Evolutionary conservation across 2,329 filamentous ascomycete species (phyloP), one percentile per base, ranked within the genome.

Genomic region (Colletotrichum kahawae): DNA sequence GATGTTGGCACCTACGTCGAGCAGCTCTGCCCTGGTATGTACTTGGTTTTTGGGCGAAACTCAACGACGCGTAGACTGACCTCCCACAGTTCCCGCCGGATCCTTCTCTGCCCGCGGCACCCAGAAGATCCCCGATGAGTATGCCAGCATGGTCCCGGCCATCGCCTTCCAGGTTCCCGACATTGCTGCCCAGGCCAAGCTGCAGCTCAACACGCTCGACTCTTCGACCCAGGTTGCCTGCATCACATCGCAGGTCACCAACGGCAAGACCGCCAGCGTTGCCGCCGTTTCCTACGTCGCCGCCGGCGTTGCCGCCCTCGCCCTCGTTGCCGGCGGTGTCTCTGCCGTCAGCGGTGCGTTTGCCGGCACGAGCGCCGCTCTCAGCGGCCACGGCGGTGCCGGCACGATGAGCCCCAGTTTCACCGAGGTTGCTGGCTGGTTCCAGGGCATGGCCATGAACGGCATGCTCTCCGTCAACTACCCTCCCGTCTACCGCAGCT

Each of bases 401-500:
- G 88, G 92, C 3, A 89, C 93, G 13, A 88, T 93, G 54, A 97
- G 95, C 79, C 97, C 97, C 31, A 95, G 93, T 68, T 98, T 98
- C 82, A 90, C 89, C 59, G 95, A 98, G 81, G 92, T 97, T 63
- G 90, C 98, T 78, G 92, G 93, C 76, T 97, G 95, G 91, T 98
- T 98, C 84, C 96, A 98, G 85, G 93, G 94, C 65, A 94, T 98
- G 89, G 95, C 97, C 33, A 94, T 97, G 88, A 98, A 97, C 84
- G 96, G 97, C 78, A 98, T 98, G 97, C 89, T 98, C 83, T 97
- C 95, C 75, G 96, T 97, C 79, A 91, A 93, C 79, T 95, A 98
- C 79, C 97, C 97, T 5, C 88, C 92, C 43, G 92, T 98, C 48
- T 98, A 98, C 86, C 92, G 93, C 79, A 96, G 93, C 83, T 99